These are phyloP conservation scores for Rhododendron molle DNA, from an alignment of 148 eudicot species.

Conservation along the genomic window DNA sequence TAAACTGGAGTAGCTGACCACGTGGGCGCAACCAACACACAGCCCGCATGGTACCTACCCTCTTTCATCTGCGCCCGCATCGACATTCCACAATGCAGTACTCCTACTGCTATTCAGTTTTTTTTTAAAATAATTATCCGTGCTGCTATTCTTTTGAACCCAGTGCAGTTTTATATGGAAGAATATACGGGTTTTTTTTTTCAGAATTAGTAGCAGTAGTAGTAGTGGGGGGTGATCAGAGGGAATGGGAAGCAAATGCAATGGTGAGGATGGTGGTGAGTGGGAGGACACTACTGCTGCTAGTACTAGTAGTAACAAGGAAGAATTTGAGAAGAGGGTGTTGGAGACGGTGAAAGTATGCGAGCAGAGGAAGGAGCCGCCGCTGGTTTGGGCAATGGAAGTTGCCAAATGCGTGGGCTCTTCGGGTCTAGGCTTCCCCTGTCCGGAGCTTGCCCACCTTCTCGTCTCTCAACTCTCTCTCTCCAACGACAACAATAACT, in stretches of 20 bases:
- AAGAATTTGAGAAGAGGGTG: conserved; percentile 14
- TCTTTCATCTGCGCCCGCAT: not conserved
- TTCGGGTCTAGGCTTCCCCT: conserved; percentile 6
- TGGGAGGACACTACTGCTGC: not conserved
- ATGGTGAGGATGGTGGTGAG: not conserved
- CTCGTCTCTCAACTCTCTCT: conserved; percentile 12
- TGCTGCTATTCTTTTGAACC: too few species aligned
- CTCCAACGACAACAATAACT: not conserved
- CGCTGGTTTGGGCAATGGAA: conserved; percentile 20
- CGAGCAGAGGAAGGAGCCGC: conserved; percentile 10
- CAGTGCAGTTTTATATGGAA: not conserved
- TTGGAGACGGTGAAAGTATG: conserved; percentile 15
- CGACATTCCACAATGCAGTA: too few species aligned
- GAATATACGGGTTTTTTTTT: too few species aligned
- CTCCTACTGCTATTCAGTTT: too few species aligned
- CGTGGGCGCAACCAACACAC: not conserved
- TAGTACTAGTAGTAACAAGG: not conserved
- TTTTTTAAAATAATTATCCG: too few species aligned
- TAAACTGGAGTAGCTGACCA: not conserved
- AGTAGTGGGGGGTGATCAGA: not conserved
- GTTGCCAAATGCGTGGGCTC: conserved; percentile 10
- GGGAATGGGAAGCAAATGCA: not conserved
- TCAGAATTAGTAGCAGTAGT: not conserved
- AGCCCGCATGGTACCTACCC: not conserved
- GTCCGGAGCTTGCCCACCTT: conserved; percentile 10